Evolutionary conservation across 108 stramenopile species (phyloP), one percentile per base, ranked within the genome.

Genomic region (Phaeodactylum tricornutum): DNA sequence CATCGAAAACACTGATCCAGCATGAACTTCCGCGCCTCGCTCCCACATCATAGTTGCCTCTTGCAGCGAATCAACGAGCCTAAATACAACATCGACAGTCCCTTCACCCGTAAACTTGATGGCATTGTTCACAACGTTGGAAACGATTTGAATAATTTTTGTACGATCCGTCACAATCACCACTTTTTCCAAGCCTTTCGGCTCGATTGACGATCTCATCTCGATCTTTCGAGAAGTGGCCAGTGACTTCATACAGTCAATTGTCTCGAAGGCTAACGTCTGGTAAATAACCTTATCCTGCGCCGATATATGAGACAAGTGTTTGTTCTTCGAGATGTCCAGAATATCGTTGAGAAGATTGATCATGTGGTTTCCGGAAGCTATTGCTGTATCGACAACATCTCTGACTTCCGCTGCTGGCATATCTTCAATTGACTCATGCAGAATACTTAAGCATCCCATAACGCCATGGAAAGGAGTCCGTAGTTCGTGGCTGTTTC

Each of bases 51-150:
- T 46, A 28, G 47, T 21, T 6, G 21, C 56, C 11, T 49, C 28
- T 9, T 47, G 29, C 23, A 57, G 5, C 25, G 56, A 44, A 9
- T 22, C 3, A 14, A 9, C 31, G 16, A 57, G 44, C 20, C 23
- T 34, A 23, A 57, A 19, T 4, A 17, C 6, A 15, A 57, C 45
- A 4, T 19, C 9, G 26, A 57, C 22, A 4, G 29, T 17, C n/a
- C 46, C 46, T 6, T 30, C 35, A 4, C 9, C 17, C 4, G 56
- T 23, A 36, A 57, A 57, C 29, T 57, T 57, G 22, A 57, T 47
- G 7, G 56, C 56, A 37, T 57, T 57, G 29, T 57, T 57, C 36
- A 57, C 56, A 29, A 57, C 32, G 17, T 57, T 57, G 31, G 44
- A 47, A 5, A 57, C 28, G 47, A 57, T 31, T 25, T 57, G 56